Base-by-base conservation (phyloP, 345 rosid species). In the Durio zibethinus region DNA sequence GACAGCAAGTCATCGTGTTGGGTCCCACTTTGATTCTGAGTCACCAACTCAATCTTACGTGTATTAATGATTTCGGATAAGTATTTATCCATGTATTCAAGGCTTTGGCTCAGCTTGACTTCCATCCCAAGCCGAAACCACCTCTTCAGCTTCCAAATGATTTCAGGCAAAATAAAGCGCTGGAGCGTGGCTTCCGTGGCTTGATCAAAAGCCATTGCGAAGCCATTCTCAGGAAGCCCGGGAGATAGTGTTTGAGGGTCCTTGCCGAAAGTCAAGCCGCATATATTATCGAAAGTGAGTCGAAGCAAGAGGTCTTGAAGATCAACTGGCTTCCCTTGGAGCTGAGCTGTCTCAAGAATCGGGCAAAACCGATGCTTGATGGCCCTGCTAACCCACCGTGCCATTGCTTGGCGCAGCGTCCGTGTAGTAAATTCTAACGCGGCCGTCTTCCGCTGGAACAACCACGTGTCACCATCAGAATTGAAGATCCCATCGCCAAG, bases 361-460 rank as follows among this genome's bases (percentile, higher is more conserved):
- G 94, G 94, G 25, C 86, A 84, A 27, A 92, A 86, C 18, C 94
- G 84, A 59, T 81, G 27, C 84, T 86, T 86, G 61, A 90, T 90
- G 38, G 92, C 89, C 65, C 91, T 86, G 82, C 85, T 88, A 29
- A 90, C 92, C 94, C 97, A 90, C 20, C 92, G 83, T 76, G 85
- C 89, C 94, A 89, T 90, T 80, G 94, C 97, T 82, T 90, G 92
- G 48, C 94, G 91, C 23, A 90, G 82, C 27, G 92, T 89, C 83
- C 92, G 79, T 23, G 94, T 90, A 80, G 94, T 90, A 75, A 89
- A 90, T 59, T 90, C 97, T 40, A 91, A 76, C n/a, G 97, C 97
- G 14, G 94, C 92, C 0, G 97, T 90, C 81, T 85, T 92, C 10
- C 97, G 86, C 71, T 92, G 97, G 75, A 88, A 92, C 56, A 83